Evolutionary conservation across 1,284 basidiomycete species (phyloP), one percentile per base, ranked within the genome.

Genomic region (Takashimella koratensis): DNA sequence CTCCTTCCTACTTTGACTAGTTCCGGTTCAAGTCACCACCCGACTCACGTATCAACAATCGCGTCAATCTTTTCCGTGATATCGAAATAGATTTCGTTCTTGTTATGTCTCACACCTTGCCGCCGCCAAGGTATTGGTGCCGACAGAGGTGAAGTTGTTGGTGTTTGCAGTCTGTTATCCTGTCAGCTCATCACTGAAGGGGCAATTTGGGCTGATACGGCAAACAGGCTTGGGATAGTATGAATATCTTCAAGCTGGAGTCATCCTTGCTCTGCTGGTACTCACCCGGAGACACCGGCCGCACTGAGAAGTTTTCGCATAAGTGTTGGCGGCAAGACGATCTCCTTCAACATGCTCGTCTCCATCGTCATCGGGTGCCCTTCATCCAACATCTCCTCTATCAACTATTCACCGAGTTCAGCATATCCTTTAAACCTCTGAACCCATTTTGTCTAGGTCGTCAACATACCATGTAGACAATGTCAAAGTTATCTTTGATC

Each of bases 281-380:
- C 76, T 56, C 46, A 79, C 77, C 80, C 80, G 4, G 81, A 77
- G 1, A 80, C 79, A 43, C 85, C 81, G 44, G 86, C 81, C 49
- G 83, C 81, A 60, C 78, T 81, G 19, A 90, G 76, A 5, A 90
- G 75, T 70, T 93, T 94, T 59, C 86, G 84, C 49, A 93, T 80
- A 16, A 94, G 81, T 0, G 88, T 87, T 1, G 92, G 90, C 0
- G 90, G 89, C 2, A 93, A 80, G 5, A 95, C 90, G 58, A 95
- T 93, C 67, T 98, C 94, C 45, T 91, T 86, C 12, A 98, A 79
- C 42, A 91, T 87, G 67, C 91, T 95, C 10, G 86, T 82, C 59
- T 92, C 91, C n/a, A 92, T 98, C 3, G 94, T 97, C 53, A 94
- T 81, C 1, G 93, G 93, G 69, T 93, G 88, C 0, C 93, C 94